phyloP scores from a whole-genome alignment of 2,329 filamentous ascomycete genomes.

The Geoglossum cookeanum region DNA sequence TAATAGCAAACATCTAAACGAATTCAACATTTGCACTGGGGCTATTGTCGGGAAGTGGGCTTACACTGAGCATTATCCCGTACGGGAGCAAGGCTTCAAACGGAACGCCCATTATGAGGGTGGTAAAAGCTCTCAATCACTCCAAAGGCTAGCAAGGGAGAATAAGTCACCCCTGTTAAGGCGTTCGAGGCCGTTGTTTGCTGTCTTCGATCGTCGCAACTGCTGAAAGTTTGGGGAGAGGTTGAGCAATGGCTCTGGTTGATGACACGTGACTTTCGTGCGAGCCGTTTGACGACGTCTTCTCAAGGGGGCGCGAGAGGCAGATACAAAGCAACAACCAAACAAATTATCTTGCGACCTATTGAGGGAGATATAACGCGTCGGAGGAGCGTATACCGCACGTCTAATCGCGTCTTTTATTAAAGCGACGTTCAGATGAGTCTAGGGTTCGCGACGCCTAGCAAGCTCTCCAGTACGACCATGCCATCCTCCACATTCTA shows the following conservation, averaged over 20 bases:
- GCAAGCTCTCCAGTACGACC: background rate
- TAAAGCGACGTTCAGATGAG: background rate
- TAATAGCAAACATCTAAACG: conserved; percentile 39
- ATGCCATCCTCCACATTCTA: background rate
- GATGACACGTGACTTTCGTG: background rate
- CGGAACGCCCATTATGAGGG: conserved; percentile 37
- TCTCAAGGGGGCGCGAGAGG: background rate
- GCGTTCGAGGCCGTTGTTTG: background rate
- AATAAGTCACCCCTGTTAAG: background rate
- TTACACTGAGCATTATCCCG: conserved; percentile 41
- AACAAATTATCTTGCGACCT: background rate
- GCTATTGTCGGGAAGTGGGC: conserved; percentile 13
- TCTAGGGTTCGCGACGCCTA: background rate
- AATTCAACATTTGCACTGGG: conserved; percentile 5
- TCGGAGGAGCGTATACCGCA: background rate
- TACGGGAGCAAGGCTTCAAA: conserved; percentile 48
- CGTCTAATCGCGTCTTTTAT: conserved; percentile 3
- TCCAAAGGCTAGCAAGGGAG: no score
- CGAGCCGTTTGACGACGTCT: background rate
- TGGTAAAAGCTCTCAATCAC: background rate
- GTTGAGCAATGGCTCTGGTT: background rate
- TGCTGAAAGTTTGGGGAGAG: background rate
- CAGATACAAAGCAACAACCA: conserved; percentile 1
- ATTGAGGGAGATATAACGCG: background rate
- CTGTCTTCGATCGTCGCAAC: background rate